Evolutionary conservation across 2,329 filamentous ascomycete species (phyloP).

Genomic region (Fusarium guadeloupense): DNA sequence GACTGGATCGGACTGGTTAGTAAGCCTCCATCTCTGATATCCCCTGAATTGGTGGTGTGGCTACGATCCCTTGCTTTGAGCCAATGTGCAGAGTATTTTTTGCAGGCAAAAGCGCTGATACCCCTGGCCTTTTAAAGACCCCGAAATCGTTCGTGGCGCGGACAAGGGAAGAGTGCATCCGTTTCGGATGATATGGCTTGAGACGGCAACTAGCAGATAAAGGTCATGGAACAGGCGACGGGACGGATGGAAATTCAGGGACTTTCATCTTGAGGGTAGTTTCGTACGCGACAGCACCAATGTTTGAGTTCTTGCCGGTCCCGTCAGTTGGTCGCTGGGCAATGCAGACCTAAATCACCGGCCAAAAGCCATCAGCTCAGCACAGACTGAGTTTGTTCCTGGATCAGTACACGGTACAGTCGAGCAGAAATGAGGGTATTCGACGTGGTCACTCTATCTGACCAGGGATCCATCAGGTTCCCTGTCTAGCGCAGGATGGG

Average conservation of each 20-base stretch:
- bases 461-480: slow-evolving; percentile 18
- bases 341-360: slow-evolving; percentile 26
- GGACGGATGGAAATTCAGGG: slow-evolving; percentile 29
- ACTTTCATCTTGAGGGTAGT: slow-evolving; percentile 9
- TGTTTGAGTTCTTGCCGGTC: slow-evolving; percentile 26
- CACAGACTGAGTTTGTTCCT: slow-evolving; percentile 26
- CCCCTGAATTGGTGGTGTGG: slow-evolving; percentile 18
- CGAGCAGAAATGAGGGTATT: slow-evolving; percentile 16
- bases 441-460: slow-evolving; percentile 27
- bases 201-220: slow-evolving; percentile 21
- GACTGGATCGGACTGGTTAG: slow-evolving; percentile 10
- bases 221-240: slow-evolving; percentile 3
- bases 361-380: slow-evolving; percentile 21
- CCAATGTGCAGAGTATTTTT: slow-evolving; percentile 14
- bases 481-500: slow-evolving; percentile 45
- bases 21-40: slow-evolving; percentile 11
- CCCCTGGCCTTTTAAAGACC: slow-evolving; percentile 31
- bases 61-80: slow-evolving; percentile 26
- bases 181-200: slow-evolving; percentile 10
- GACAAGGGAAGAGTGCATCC: slow-evolving; percentile 2
- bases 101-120: slow-evolving; percentile 12
- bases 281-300: slow-evolving; percentile 30
- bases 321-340: slow-evolving; percentile 25
- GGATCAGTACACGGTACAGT: slow-evolving; percentile 20
- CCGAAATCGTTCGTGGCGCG: slow-evolving; percentile 24